A percentile compares a stretch with the other conserved stretches of the same genome.
Evolutionary conservation across 768 basidiomycete genomes (phyloP).

Genomic region (Lactarius hengduanensis): DNA sequence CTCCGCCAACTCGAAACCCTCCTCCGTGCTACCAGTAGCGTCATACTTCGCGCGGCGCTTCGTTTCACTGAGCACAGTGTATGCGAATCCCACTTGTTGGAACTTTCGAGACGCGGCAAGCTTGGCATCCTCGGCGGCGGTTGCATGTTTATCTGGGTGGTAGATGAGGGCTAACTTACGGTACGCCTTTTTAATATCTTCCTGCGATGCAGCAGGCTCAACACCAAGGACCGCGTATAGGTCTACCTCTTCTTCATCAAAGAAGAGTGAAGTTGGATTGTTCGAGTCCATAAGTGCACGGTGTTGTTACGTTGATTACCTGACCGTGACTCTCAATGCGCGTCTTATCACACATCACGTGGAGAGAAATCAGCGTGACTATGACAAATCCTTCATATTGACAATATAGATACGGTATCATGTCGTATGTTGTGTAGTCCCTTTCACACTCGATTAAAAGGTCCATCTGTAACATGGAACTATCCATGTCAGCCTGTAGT

Average conservation of each 20-base stretch:
- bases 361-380: neutral
- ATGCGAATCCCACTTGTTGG: slow-evolving; percentile 93
- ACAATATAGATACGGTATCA: neutral
- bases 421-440: neutral
- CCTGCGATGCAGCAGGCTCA: slow-evolving; percentile 49
- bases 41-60: slow-evolving; percentile 78
- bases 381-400: neutral
- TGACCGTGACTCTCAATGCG: neutral
- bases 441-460: slow-evolving; percentile 1
- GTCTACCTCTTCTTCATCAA: slow-evolving; percentile 73
- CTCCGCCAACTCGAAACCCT: slow-evolving; percentile 64
- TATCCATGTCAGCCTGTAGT: neutral
- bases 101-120: slow-evolving; percentile 74
- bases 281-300: slow-evolving; percentile 37
- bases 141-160: slow-evolving; percentile 90
- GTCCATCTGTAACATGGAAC: neutral
- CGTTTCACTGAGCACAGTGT: slow-evolving; percentile 81
- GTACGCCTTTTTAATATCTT: slow-evolving; percentile 83
- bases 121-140: slow-evolving; percentile 56
- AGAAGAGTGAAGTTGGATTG: slow-evolving; percentile 75
- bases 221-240: slow-evolving; percentile 75
- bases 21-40: slow-evolving; percentile 79
- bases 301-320: neutral
- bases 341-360: slow-evolving; percentile 19
- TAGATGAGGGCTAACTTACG: slow-evolving; percentile 74